Percentiles rank a stretch among this genome's conserved stretches.
Conservation (phyloP, 1,139 yeast species). For the Yamadazyma aaseri region DNA sequence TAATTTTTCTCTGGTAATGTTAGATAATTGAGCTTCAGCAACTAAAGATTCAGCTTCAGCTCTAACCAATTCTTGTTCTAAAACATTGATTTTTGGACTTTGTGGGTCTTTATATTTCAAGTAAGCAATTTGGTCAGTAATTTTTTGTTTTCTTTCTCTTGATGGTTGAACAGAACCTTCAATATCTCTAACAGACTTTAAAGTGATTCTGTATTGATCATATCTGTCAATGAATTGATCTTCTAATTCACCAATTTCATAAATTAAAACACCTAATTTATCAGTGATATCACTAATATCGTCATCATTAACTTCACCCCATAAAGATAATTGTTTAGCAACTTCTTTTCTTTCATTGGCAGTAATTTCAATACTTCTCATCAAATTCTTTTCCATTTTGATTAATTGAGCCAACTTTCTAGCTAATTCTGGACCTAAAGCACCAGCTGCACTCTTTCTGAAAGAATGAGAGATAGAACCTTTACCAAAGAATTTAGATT, state of each 20-base stretch:
- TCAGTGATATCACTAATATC: constrained; percentile 97
- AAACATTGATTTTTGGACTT: constrained; percentile 89
- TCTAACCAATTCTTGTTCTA: constrained; percentile 97
- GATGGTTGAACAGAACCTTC: constrained; percentile 98
- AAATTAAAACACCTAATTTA: constrained; percentile 91
- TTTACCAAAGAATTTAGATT: constrained; percentile 85
- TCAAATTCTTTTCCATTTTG: constrained; percentile 94
- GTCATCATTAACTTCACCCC: constrained; percentile 99
- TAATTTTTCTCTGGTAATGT: constrained; percentile 95
- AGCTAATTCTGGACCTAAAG: constrained; percentile 92
- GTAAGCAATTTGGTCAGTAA: constrained; percentile 96
- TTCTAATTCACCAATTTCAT: constrained; percentile 96
- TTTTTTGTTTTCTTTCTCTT: constrained; percentile 95
- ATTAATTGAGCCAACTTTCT: constrained; percentile 87
- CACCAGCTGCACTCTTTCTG: constrained; percentile 88
- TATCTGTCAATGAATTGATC: constrained; percentile 97
- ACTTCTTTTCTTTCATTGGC: constrained; percentile 96
- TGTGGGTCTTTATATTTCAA: constrained; percentile 98
- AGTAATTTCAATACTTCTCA: constrained; percentile 90
- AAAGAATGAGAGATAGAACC: constrained; percentile 80
- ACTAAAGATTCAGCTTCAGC: constrained; percentile 99
- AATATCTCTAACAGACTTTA: constrained; percentile 92
- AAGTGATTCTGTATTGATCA: constrained; percentile 95
- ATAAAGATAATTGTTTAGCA: constrained; percentile 90
- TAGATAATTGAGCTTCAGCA: constrained; percentile 97